Evolutionary conservation across 495 filamentous ascomycete species (phyloP).

Genomic region (Schizothecium vesticola): DNA sequence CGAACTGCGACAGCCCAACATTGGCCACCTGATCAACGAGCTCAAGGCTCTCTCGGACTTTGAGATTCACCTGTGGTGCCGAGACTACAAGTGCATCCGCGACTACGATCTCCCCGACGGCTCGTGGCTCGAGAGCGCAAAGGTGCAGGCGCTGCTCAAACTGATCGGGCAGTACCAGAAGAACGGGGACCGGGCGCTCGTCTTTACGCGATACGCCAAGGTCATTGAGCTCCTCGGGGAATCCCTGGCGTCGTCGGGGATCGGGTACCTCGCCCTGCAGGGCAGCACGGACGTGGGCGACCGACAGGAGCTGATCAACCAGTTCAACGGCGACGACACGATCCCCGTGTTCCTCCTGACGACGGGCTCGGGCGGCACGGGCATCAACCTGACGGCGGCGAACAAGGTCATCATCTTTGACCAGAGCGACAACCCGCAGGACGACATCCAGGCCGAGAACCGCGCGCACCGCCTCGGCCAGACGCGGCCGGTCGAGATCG

Average conservation of each 20-base stretch:
- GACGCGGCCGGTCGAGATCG: slow-evolving; percentile 78
- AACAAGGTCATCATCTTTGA: slow-evolving; percentile 99
- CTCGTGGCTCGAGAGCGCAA: slow-evolving; percentile 91
- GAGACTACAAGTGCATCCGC: slow-evolving; percentile 62
- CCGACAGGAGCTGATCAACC: slow-evolving; percentile 80
- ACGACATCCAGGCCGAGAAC: slow-evolving; percentile 94
- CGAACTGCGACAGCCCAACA: slow-evolving; percentile 46
- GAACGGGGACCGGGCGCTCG: slow-evolving; percentile 78
- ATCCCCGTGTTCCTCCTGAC: slow-evolving; percentile 91
- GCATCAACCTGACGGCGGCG: slow-evolving; percentile 88
- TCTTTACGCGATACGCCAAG: slow-evolving; percentile 90
- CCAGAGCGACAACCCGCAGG: slow-evolving; percentile 90
- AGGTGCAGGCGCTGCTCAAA: slow-evolving; percentile 69
- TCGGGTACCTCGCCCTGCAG: slow-evolving; percentile 75
- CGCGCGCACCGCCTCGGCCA: slow-evolving; percentile 94
- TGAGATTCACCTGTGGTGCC: slow-evolving; percentile 74
- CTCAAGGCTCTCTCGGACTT: slow-evolving; percentile 71
- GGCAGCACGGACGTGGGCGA: slow-evolving; percentile 77
- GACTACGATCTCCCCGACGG: slow-evolving; percentile 64
- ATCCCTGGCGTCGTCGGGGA: slow-evolving; percentile 66
- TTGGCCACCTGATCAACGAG: slow-evolving; percentile 66
- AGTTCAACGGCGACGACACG: slow-evolving; percentile 66
- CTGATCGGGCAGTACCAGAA: slow-evolving; percentile 66
- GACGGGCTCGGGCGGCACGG: slow-evolving; percentile 88
- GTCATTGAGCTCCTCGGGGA: slow-evolving; percentile 85